phyloP scores from a whole-genome alignment of 1,284 basidiomycete genomes.

The Phlebopus sp. region DNA sequence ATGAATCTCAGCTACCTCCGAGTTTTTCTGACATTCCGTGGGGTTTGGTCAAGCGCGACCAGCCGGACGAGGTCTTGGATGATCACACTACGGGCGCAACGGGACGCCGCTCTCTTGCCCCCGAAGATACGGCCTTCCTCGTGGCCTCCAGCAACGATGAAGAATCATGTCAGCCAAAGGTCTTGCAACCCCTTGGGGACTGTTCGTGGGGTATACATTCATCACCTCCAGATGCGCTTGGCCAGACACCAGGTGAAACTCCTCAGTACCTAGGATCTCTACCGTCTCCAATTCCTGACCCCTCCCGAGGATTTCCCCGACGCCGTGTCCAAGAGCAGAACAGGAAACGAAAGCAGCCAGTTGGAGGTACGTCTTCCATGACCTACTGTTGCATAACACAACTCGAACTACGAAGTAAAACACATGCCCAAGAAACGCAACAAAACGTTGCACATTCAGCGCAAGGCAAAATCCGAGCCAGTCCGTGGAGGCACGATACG shows the following conservation, averaged over 20 bases:
- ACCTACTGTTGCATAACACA: background rate
- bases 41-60: background rate
- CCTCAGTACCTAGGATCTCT: background rate
- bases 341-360: conserved; percentile 14
- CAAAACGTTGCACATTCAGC: conserved; percentile 11
- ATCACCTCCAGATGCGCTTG: background rate
- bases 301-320: background rate
- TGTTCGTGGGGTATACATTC: conserved; percentile 10
- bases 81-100: background rate
- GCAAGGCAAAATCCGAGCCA: conserved; percentile 26
- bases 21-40: background rate
- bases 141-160: conserved; percentile 3
- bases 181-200: conserved; percentile 19
- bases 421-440: conserved; percentile 18
- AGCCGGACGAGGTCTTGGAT: background rate
- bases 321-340: background rate
- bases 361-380: conserved; percentile 11
- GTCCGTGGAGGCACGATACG: conserved; percentile 20
- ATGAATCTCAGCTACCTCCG: conserved; percentile 3
- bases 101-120: background rate
- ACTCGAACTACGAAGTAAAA: conserved; percentile 14
- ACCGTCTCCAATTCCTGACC: background rate
- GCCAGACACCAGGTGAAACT: background rate
- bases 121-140: conserved; percentile 15
- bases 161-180: conserved; percentile 8